Base-by-base conservation (phyloP, 2,329 filamentous ascomycete species). In the Aspergillus amoenus region DNA sequence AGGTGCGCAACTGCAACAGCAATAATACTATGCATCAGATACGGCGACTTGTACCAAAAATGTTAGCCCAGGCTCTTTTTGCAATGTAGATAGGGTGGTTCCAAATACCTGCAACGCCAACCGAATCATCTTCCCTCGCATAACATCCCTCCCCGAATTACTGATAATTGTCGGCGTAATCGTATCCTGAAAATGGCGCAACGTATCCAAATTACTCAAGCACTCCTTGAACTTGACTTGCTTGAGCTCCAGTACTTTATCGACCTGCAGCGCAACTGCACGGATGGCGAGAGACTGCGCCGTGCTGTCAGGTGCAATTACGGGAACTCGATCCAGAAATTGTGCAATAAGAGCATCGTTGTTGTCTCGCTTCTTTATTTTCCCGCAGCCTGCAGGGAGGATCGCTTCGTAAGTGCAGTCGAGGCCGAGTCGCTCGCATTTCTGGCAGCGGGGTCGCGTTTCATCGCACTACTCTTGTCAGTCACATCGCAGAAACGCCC, bases 21-120 rank as follows among this genome's bases (percentile, higher is more conserved):
- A 45, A 75, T 66, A 18, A 75, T 62, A 32, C 67, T 66, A 58
- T 76, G 73, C 73, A 76, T 72, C 30, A 76, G 66, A 46, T 72
- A 71, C 1, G 73, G 72, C 9, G 68, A 69, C 69, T 75, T 42
- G 15, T 6, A 5, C 32, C 18, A 27, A 13, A 13, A 30, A 42
- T 4, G 39, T 41, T 30, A 51, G 15, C 22, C n/a, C 21, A 37
- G 9, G 45, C 17, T 22, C 30, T 21, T 37, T 15, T 39, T 39
- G 21, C 11, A 21, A 27, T 24, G 12, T 13, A 37, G 32, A 11
- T 30, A 30, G 9, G 3, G 12, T 15, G n/a, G 12, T 46, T 24
- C 9, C 2, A 43, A 64, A 58, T 52, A 73, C 72, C 49, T 68
- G 55, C 39, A 75, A 70, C 9, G 70, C 71, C n/a, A 73, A 57